Base-by-base conservation (phyloP, 2,329 filamentous ascomycete genomes). In the Colletotrichum cordylinicola region DNA sequence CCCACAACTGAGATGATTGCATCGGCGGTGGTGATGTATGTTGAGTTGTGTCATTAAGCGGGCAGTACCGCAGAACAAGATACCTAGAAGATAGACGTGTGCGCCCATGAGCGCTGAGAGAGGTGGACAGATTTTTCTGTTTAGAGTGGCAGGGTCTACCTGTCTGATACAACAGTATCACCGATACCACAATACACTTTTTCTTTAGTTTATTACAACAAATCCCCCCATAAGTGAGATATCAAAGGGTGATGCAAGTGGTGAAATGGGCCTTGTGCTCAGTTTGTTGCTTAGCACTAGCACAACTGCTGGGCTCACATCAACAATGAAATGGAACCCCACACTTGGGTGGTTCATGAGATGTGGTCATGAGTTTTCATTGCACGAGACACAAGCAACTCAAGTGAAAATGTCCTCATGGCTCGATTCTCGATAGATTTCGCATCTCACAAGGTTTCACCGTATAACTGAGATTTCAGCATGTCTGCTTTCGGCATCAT, bases 1-100 rank as follows among this genome's bases (percentile, higher is more conserved):
- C 52, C 70, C 60, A 65, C 58, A 76, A 76, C 64, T 76, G 24
- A 74, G 15, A 8, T 3, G 8, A 24, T 16, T 8, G 27, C n/a
- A 3, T 39, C 1, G 43, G 10, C 16, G 8, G 65, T 3, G 2
- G 15, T 61, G 16, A 8, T 67, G 60, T 70, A 62, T 48, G 64
- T 31, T 65, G 39, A 43, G 24, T 15, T 35, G 24, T 37, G 31
- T 15, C 21, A 48, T 56, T 48, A 27, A 31, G 27, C 29, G 21
- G 55, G 12, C 29, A 16, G 43, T 48, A 66, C n/a, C n/a, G 18
- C 16, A 35, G 12, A 8, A 24, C 13, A 72, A 39, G 12, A 68
- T 75, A 69, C 58, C 64, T 69, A 69, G 56, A 75, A 60, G 21
- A 76, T 69, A 74, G 70, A 76, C 8, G 27, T 60, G 24, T 12